Percentiles rank a stretch among this genome's conserved stretches.
Conservation (phyloP, 768 basidiomycete genomes). For the Suillus decipiens region DNA sequence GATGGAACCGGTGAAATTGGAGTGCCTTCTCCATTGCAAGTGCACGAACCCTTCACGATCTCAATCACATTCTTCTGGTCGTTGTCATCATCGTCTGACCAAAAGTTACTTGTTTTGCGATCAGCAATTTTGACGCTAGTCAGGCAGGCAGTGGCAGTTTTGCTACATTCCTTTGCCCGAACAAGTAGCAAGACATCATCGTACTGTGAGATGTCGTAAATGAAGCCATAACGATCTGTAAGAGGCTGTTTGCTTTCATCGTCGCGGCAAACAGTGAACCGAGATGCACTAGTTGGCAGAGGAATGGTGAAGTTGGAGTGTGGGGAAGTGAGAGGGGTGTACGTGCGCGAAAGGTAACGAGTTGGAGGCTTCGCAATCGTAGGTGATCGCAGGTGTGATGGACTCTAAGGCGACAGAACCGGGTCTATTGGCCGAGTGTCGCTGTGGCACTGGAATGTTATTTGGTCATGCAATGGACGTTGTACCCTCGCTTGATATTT, state of each 20-base stretch:
- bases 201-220: constrained; percentile 83
- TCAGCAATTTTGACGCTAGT: constrained; percentile 90
- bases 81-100: constrained; percentile 66
- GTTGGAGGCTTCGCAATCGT: constrained; percentile 79
- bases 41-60: constrained; percentile 43
- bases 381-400: constrained; percentile 86
- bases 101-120: constrained; percentile 73
- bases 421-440: constrained; percentile 32
- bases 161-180: constrained; percentile 70
- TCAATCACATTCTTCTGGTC: constrained; percentile 34
- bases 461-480: constrained; percentile 6
- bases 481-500: constrained; percentile 17
- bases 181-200: constrained; percentile 78
- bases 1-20: constrained; percentile 9
- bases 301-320: constrained; percentile 77
- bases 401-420: constrained; percentile 71
- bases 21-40: constrained; percentile 37
- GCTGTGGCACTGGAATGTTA: constrained; percentile 16
- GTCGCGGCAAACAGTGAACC: constrained; percentile 50
- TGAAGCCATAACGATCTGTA: constrained; percentile 91
- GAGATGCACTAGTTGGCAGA: constrained; percentile 54
- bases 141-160: constrained; percentile 78
- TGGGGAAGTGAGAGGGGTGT: constrained; percentile 70
- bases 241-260: constrained; percentile 59
- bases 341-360: constrained; percentile 75